Evolutionary conservation across 768 basidiomycete genomes (phyloP), one percentile per base, ranked within the genome.

Genomic region (Phylloporus sp.): DNA sequence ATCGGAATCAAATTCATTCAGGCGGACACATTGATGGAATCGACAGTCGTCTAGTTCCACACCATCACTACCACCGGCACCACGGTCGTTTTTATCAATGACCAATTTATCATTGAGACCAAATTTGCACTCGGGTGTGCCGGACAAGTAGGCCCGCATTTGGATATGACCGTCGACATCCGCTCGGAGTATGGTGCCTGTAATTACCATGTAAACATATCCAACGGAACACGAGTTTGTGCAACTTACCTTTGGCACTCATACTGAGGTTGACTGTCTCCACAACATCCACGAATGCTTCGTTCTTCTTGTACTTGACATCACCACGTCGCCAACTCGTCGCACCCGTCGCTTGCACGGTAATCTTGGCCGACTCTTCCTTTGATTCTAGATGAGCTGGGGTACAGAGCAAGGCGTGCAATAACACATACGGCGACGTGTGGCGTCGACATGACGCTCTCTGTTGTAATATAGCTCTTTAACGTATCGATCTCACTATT

Each of bases 301-400:
- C 97, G 59, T 99, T 99, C 80, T 98, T 99, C 76, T 97, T 89
- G 72, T 99, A 98, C 69, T 95, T 95, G 63, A 98, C 95, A 64
- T 97, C 97, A 15, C 83, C 86, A 51, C 95, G 78, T 36, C 97
- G 76, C 97, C 97, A 99, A 67, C 88, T 95, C 28, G 90, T 97
- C 26, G 91, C 87, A 1, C 97, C 97, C 0, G 97, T 99, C 9
- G 97, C 95, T 75, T 99, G 97, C 10, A 82, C 85, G 0, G 97
- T 98, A 55, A 99, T 98, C 69, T 94, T 97, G 13, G 92, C 90
- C 18, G 94, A 95, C 60, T 97, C 95, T 70, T 98, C 97, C 92
- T 95, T 61, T 12, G 39, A 58, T 28, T 23, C 24, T 3, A 12
- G 12, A 44, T 56, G 49, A 58, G 42, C 43, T 24, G 16, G 35